Conservation (phyloP, 2,329 filamentous ascomycete species). For the Madurella fahalii region DNA sequence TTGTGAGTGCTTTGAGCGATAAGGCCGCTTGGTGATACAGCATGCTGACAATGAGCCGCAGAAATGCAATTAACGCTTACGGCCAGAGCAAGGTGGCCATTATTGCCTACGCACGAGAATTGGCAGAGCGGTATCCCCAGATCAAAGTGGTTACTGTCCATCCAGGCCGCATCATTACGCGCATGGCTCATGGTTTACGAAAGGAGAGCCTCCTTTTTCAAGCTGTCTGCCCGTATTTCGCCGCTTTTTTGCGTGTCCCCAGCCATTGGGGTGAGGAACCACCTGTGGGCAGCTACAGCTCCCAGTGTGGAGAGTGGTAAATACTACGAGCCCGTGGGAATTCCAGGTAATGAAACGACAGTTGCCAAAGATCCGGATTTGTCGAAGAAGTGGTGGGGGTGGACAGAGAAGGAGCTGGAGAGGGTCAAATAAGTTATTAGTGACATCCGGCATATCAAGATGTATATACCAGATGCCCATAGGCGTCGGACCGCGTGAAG, state of each 20-base stretch:
- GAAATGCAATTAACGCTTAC: slow-evolving; percentile 22
- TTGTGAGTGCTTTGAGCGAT: background rate
- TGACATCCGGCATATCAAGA: too few species aligned
- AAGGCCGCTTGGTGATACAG: too few species aligned
- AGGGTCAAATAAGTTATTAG: background rate
- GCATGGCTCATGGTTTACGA: slow-evolving; percentile 19
- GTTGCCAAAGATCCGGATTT: slow-evolving; percentile 6
- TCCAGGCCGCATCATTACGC: slow-evolving; percentile 24
- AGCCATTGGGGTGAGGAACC: slow-evolving; percentile 36
- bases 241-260: slow-evolving; percentile 20
- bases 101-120: slow-evolving; percentile 23
- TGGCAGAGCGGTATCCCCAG: slow-evolving; percentile 23
- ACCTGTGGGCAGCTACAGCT: slow-evolving; percentile 21
- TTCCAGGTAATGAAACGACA: slow-evolving; percentile 5
- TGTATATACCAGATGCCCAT: too few species aligned
- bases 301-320: slow-evolving; percentile 9
- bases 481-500: too few species aligned
- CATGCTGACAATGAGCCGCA: background rate
- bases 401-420: slow-evolving; percentile 14
- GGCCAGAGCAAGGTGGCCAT: slow-evolving; percentile 29
- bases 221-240: slow-evolving; percentile 2
- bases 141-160: slow-evolving; percentile 22
- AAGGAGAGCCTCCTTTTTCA: slow-evolving; percentile 9
- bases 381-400: slow-evolving; percentile 12
- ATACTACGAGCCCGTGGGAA: slow-evolving; percentile 15